phyloP scores from a whole-genome alignment of 2,329 filamentous ascomycete genomes.

The Fusarium robinianum region DNA sequence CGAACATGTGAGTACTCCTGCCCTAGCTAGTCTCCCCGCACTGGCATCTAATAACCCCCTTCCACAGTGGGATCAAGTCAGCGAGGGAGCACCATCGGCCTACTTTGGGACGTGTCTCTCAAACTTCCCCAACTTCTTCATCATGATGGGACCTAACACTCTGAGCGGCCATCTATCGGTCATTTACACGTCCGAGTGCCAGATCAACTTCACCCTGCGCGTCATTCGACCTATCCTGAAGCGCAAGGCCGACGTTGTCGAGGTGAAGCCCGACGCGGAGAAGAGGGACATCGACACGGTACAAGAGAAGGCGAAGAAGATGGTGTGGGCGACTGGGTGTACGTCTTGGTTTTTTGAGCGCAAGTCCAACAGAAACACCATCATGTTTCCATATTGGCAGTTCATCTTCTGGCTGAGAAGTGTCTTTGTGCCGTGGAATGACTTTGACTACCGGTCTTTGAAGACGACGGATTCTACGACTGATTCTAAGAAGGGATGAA shows the following conservation, averaged over 20 bases:
- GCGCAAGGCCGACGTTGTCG: constrained; percentile 34
- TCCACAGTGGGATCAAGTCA: constrained; percentile 32
- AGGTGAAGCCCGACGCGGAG: constrained; percentile 39
- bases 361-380: constrained; percentile 52
- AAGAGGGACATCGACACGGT: constrained; percentile 40
- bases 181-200: constrained; percentile 56
- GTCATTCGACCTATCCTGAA: constrained; percentile 45
- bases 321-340: constrained; percentile 56
- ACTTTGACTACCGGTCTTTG: constrained; percentile 38
- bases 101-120: constrained; percentile 56
- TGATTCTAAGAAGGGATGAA: too few species aligned
- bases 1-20: constrained; percentile 46
- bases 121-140: constrained; percentile 50
- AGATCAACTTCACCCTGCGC: constrained; percentile 50
- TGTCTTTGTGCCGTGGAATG: constrained; percentile 47
- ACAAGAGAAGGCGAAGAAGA: constrained; percentile 45
- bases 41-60: constrained; percentile 31
- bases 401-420: constrained; percentile 54
- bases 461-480: too few species aligned
- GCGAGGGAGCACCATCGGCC: constrained; percentile 39
- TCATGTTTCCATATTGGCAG: constrained; percentile 58
- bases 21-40: fast-evolving
- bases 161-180: constrained; percentile 55
- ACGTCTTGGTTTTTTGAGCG: constrained; percentile 56
- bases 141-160: constrained; percentile 41